Evolutionary conservation across 2,329 filamentous ascomycete genomes (phyloP).

Genomic region (Fusarium pseudocircinatum): DNA sequence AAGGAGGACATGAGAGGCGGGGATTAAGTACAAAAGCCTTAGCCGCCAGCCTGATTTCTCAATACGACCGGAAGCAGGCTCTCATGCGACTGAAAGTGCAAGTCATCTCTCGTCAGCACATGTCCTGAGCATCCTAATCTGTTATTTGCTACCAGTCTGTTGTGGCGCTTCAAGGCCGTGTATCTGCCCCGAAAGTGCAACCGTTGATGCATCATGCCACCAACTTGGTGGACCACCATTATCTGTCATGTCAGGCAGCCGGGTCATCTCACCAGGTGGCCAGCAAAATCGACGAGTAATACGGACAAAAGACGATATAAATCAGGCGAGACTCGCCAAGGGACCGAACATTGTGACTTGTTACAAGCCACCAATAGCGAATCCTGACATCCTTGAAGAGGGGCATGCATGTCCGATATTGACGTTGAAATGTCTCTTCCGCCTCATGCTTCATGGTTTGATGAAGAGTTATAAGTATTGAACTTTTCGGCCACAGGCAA

Average conservation of each 20-base stretch:
- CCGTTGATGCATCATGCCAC: neutral
- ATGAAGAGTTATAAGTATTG: neutral
- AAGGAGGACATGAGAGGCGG: neutral
- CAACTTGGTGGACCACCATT: neutral
- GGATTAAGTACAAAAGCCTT: neutral
- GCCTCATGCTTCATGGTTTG: neutral
- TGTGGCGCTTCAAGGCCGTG: neutral
- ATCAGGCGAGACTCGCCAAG: neutral
- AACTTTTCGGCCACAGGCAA: accelerated
- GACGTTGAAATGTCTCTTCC: accelerated
- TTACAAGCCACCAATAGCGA: neutral
- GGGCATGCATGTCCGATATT: neutral
- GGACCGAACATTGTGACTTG: accelerated
- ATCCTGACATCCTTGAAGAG: neutral
- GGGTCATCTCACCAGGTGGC: neutral
- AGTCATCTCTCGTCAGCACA: neutral
- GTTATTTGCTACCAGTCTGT: neutral
- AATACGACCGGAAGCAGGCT: neutral
- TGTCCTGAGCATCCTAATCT: accelerated
- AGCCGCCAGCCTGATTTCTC: neutral
- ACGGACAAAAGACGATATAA: neutral
- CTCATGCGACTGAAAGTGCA: neutral
- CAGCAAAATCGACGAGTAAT: neutral
- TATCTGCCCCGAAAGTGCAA: neutral
- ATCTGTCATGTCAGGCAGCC: neutral